Evolutionary conservation across 2,329 filamentous ascomycete genomes (phyloP), one percentile per base, ranked within the genome.

Genomic region (Kalmusia sp.): DNA sequence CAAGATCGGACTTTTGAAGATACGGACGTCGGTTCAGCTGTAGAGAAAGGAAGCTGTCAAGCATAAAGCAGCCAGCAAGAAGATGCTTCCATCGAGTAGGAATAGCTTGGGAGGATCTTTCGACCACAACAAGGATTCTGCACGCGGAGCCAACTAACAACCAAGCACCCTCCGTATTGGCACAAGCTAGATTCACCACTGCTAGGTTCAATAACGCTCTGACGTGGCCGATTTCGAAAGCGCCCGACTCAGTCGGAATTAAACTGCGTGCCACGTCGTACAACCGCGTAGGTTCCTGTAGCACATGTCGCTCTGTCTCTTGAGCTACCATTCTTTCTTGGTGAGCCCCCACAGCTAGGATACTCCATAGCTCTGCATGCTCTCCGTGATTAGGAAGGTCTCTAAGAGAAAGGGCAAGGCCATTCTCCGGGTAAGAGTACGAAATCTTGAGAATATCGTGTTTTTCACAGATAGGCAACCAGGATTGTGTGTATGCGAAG

Each of bases 391-490:
- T 58, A 17, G 59, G 43, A 12, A 67, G 60, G n/a, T 61, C 56
- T 7, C 62, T 57, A 3, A 59, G 40, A 11, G 57, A 55, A 7
- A 69, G 55, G 0, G 58, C 45, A n/a, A 78, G 59, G 21, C 82
- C 52, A 68, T 78, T 51, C 62, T 79, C 44, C 39, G 80, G 79
- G 62, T 84, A 84, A 6, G 79, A 76, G 62, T 85, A 86, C n/a
- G 81, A 82, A 3, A 80, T 75, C 22, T 81, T 82, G 25, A 88
- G 76, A 4, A 90, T 76, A 35, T 82, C 80, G 43, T 88, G 83
- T 57, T 87, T 88, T 58, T 91, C 87, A 9, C 88, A 78, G 22
- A 93, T 86, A 0, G 90, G 90, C 22, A 93, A 80, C 90, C 90
- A 93, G 48, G 83, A 86, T 68, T 92, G 88, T 0, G 87, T 90